Percentiles rank a stretch among this genome's conserved stretches.
Evolutionary conservation across 2,329 filamentous ascomycete species (phyloP).

Genomic region (Talaromyces atroroseus): DNA sequence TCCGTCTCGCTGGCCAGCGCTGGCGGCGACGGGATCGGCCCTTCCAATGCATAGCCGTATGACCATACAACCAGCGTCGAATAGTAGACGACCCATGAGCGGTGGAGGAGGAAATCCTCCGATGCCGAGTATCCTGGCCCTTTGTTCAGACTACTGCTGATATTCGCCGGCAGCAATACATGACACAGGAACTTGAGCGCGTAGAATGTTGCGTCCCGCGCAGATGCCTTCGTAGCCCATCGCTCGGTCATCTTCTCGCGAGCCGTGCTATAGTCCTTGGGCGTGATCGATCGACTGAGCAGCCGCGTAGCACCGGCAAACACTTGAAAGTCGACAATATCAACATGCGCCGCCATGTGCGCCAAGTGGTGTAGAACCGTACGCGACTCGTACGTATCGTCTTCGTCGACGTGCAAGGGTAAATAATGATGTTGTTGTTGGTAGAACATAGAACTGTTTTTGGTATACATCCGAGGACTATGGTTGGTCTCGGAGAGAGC

Average conservation of each 20-base stretch:
- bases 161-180: slow-evolving; percentile 60
- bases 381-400: slow-evolving; percentile 77
- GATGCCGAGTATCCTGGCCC: slow-evolving; percentile 65
- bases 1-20: slow-evolving; percentile 57
- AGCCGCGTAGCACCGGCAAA: slow-evolving; percentile 83
- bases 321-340: slow-evolving; percentile 96
- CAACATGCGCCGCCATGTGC: slow-evolving; percentile 96
- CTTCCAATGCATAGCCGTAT: slow-evolving; percentile 87
- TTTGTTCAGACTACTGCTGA: background rate
- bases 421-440: slow-evolving; percentile 9
- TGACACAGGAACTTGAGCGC: slow-evolving; percentile 81
- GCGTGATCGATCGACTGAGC: slow-evolving; percentile 77
- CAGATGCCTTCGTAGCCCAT: slow-evolving; percentile 85
- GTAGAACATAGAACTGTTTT: slow-evolving; percentile 15
- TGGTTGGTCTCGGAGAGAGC: slow-evolving; percentile 54
- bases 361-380: slow-evolving; percentile 89
- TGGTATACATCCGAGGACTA: slow-evolving; percentile 20
- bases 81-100: slow-evolving; percentile 94
- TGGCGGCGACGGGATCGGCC: slow-evolving; percentile 54
- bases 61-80: slow-evolving; percentile 89
- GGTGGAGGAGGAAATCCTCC: slow-evolving; percentile 82
- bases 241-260: slow-evolving; percentile 77
- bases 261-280: slow-evolving; percentile 72
- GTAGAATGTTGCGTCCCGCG: slow-evolving; percentile 87
- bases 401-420: slow-evolving; percentile 46